A percentile compares a stretch with the other conserved stretches of the same genome.
These are phyloP conservation scores for Albatrellus ellisii DNA, from an alignment of 768 basidiomycete genomes.

Conservation along the genomic window DNA sequence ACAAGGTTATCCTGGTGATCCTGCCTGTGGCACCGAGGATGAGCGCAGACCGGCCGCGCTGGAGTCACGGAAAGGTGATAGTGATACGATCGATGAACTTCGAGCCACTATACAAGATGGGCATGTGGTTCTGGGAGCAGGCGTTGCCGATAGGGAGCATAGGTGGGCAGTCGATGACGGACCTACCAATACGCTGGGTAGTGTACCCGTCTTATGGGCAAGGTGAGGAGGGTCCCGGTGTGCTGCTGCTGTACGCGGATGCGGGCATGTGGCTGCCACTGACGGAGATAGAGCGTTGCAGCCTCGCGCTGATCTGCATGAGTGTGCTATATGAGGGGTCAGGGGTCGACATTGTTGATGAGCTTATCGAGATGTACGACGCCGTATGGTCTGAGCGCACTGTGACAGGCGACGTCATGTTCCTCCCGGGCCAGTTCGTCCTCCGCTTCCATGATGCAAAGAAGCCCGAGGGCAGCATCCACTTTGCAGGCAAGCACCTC, in stretches of 20 bases:
- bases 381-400: slow-evolving; percentile 16
- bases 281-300: slow-evolving; percentile 10
- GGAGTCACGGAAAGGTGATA: slow-evolving; percentile 12
- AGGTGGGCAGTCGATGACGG: slow-evolving; percentile 11
- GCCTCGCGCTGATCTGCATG: slow-evolving; percentile 14
- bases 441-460: slow-evolving; percentile 13
- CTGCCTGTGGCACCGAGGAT: slow-evolving; percentile 15
- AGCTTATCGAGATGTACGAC: slow-evolving; percentile 9
- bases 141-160: slow-evolving; percentile 1
- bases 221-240: slow-evolving; percentile 15
- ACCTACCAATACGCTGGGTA: slow-evolving; percentile 12
- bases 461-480: slow-evolving; percentile 14
- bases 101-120: slow-evolving; percentile 8
- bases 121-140: slow-evolving; percentile 10
- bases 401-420: slow-evolving; percentile 19
- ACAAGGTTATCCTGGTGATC: slow-evolving; percentile 14
- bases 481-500: slow-evolving; percentile 19
- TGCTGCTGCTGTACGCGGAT: slow-evolving; percentile 17
- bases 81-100: slow-evolving; percentile 15
- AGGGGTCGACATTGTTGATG: neutral
- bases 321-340: slow-evolving; percentile 13
- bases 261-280: slow-evolving; percentile 14
- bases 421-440: slow-evolving; percentile 17
- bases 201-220: slow-evolving; percentile 12
- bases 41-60: slow-evolving; percentile 15